Conservation (phyloP, 441 rosid species). For the Lepidium campestre region DNA sequence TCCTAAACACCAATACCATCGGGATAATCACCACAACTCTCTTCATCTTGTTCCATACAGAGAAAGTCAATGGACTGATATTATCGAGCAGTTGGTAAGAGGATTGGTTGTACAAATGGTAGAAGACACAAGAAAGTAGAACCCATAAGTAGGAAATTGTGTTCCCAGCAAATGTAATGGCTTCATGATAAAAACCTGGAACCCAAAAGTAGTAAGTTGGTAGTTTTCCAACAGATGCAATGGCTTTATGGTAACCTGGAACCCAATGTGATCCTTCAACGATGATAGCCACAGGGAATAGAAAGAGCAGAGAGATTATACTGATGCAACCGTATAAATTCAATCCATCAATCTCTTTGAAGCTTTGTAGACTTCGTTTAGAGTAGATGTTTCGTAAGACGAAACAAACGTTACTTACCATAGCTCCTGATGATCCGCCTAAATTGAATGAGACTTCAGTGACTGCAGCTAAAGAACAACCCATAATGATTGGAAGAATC, state of each 20-base stretch:
- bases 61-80: slow-evolving; percentile 89
- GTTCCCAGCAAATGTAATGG: too few species aligned
- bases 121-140: slow-evolving; percentile 72
- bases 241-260: slow-evolving; percentile 72
- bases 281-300: slow-evolving; percentile 72
- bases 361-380: slow-evolving; percentile 66
- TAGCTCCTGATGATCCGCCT: slow-evolving; percentile 76
- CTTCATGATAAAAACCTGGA: too few species aligned
- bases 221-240: slow-evolving; percentile 58
- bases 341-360: slow-evolving; percentile 82
- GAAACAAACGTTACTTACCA: slow-evolving; percentile 89
- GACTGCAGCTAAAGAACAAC: slow-evolving; percentile 86
- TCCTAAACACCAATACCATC: slow-evolving; percentile 81
- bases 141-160: slow-evolving; percentile 85
- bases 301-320: slow-evolving; percentile 60
- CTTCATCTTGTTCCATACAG: slow-evolving; percentile 93
- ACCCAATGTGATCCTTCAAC: slow-evolving; percentile 92
- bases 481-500: slow-evolving; percentile 81
- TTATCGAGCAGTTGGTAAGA: slow-evolving; percentile 93
- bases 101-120: slow-evolving; percentile 85
- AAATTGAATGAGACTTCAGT: slow-evolving; percentile 90
- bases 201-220: too few species aligned
- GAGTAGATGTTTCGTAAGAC: slow-evolving; percentile 83
- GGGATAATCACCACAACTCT: slow-evolving; percentile 86
- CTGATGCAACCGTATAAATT: slow-evolving; percentile 83